Percentiles rank a stretch among this genome's conserved stretches.
These are phyloP conservation scores for Adansonia grandidieri DNA, from an alignment of 441 rosid species.

Conservation along the genomic window DNA sequence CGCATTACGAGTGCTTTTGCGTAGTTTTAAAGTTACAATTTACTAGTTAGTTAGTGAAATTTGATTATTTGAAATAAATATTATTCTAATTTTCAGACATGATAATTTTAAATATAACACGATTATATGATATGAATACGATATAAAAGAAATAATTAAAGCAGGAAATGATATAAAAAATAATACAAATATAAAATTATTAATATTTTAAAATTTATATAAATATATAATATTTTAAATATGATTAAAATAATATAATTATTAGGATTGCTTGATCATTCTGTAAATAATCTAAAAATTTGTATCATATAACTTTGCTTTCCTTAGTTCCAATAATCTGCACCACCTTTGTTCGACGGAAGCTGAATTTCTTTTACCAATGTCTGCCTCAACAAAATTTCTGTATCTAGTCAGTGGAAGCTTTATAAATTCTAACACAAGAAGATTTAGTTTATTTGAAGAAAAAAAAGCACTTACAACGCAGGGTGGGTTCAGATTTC, in stretches of 20 bases:
- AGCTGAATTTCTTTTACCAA: slow-evolving; percentile 52
- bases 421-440: not conserved
- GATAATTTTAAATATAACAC: not conserved
- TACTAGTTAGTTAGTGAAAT: too few species aligned
- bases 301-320: slow-evolving; percentile 14
- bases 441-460: too few species aligned
- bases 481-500: slow-evolving; percentile 59
- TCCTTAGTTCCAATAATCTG: slow-evolving; percentile 68
- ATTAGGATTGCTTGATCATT: not conserved
- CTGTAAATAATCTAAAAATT: not conserved
- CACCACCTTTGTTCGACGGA: slow-evolving; percentile 71
- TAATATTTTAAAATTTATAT: too few species aligned
- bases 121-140: not conserved
- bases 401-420: not conserved
- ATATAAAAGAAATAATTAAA: too few species aligned
- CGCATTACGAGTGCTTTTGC: too few species aligned
- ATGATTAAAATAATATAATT: too few species aligned
- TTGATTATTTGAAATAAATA: too few species aligned
- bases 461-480: slow-evolving; percentile 47
- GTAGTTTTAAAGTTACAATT: too few species aligned
- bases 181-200: too few species aligned
- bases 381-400: slow-evolving; percentile 35
- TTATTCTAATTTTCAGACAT: not conserved
- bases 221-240: too few species aligned
- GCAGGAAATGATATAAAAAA: too few species aligned